Conservation (phyloP, 2,329 filamentous ascomycete genomes). For the Ophiostoma ips region DNA sequence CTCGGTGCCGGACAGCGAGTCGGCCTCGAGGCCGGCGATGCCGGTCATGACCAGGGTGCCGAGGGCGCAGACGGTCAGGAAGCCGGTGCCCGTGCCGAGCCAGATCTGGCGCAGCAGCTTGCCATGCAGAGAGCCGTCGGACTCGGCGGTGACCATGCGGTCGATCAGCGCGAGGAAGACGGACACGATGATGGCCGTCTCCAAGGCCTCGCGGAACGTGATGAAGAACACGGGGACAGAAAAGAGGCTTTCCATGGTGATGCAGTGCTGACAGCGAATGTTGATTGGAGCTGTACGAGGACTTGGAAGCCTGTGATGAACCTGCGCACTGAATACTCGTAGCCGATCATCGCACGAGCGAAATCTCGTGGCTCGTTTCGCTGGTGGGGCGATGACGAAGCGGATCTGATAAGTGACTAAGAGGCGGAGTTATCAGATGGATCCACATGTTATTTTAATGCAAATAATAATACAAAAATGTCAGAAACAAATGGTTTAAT, state of each 20-base stretch:
- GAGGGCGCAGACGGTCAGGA: constrained; percentile 50
- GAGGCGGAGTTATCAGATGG: constrained; percentile 1
- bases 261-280: background rate
- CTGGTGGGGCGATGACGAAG: background rate
- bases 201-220: constrained; percentile 71
- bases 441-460: background rate
- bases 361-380: background rate
- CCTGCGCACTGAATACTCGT: too few species aligned
- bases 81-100: constrained; percentile 46
- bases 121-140: constrained; percentile 50
- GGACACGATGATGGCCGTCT: constrained; percentile 74
- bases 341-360: background rate
- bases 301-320: background rate
- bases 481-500: too few species aligned
- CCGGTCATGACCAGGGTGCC: constrained; percentile 56
- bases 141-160: constrained; percentile 53
- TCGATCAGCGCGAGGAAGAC: constrained; percentile 76
- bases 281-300: background rate
- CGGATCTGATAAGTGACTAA: constrained; percentile 1
- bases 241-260: constrained; percentile 7
- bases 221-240: constrained; percentile 60
- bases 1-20: constrained; percentile 48
- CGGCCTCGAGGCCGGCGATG: constrained; percentile 54
- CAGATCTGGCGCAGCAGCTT: constrained; percentile 59
- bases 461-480: background rate